phyloP scores from a whole-genome alignment of 1,284 basidiomycete species.

The Papiliotrema laurentii region DNA sequence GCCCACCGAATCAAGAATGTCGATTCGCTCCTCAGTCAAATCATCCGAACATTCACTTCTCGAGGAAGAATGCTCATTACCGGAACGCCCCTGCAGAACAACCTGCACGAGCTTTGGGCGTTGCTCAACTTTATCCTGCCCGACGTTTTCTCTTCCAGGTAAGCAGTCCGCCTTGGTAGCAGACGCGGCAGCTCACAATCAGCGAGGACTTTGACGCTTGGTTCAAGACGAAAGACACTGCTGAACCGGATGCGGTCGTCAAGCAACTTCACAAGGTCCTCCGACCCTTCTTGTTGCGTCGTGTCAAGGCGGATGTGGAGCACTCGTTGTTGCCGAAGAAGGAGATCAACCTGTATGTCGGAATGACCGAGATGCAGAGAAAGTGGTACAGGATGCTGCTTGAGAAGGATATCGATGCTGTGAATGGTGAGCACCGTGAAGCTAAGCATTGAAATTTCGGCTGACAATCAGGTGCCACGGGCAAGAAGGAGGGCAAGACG shows the following conservation, averaged over 20 bases:
- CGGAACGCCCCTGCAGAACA: constrained; percentile 96
- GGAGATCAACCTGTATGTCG: constrained; percentile 98
- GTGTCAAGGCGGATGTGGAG: constrained; percentile 97
- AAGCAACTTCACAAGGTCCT: constrained; percentile 97
- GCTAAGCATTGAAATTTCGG: constrained; percentile 2
- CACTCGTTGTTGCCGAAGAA: constrained; percentile 96
- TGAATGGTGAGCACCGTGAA: constrained; percentile 69
- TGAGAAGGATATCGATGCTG: constrained; percentile 98
- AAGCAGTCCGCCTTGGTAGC: constrained; percentile 4
- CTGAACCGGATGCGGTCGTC: constrained; percentile 80
- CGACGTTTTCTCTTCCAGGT: constrained; percentile 51
- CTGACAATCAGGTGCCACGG: constrained; percentile 61
- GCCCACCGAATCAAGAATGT: constrained; percentile 99
- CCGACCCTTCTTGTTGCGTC: constrained; percentile 85
- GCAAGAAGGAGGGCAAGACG: constrained; percentile 99
- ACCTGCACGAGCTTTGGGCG: constrained; percentile 93
- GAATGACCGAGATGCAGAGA: constrained; percentile 95
- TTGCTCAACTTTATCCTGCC: constrained; percentile 90
- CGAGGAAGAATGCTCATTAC: constrained; percentile 91
- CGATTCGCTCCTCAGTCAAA: constrained; percentile 92
- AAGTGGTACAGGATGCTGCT: constrained; percentile 96
- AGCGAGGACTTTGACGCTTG: constrained; percentile 75
- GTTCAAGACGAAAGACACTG: constrained; percentile 69
- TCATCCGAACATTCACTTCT: constrained; percentile 85
- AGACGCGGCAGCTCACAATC: neutral